Base-by-base conservation (phyloP, 768 basidiomycete genomes). In the Rhodotorula graminis region DNA sequence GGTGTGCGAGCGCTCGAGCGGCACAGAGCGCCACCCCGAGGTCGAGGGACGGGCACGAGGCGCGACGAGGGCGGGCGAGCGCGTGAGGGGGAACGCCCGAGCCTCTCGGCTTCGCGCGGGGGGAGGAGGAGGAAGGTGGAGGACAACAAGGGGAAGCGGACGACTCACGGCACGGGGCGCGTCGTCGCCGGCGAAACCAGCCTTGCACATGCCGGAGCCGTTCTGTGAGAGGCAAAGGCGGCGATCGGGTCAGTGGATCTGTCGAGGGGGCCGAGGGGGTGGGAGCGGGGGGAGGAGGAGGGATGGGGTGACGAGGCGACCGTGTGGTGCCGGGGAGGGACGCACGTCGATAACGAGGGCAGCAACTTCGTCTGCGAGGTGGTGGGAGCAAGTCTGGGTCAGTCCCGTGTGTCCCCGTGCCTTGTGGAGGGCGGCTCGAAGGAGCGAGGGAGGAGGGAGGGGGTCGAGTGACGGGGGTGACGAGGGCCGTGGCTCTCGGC, bases 191-290 rank as follows among this genome's bases (percentile, higher is more conserved):
- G 81, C 76, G 82, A 82, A 80, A 78, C 96, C 95, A 87, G 95
- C 95, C 85, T 98, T 98, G 90, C 94, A 97, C 94, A 97, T 98
- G 84, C 94, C 95, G 81, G 94, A 97, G 81, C 92, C 92, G 82
- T 91, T 91, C 83, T 92, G 90, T 81, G 46, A 37, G 21, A 11
- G 5, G 11, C 14, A 7, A 3, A 52, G 50, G 23, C 25, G 23
- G 47, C 23, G 37, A 29, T 19, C 23, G 50, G 25, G 61, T 27
- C 31, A 61, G 59, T 33, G 44, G 44, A 15, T 18, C 23, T 25
- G 52, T 21, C n/a, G 58, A 49, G 7, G 47, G 19, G 47, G 58
- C 62, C 40, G 58, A 46, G 27, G 12, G 21, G 57, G 49, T 23
- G 25, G 23, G 55, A 33, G 65, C 47, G 53, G 37, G 61, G 64